phyloP scores from a whole-genome alignment of 768 basidiomycete genomes.

The Lactarius sanguifluus region DNA sequence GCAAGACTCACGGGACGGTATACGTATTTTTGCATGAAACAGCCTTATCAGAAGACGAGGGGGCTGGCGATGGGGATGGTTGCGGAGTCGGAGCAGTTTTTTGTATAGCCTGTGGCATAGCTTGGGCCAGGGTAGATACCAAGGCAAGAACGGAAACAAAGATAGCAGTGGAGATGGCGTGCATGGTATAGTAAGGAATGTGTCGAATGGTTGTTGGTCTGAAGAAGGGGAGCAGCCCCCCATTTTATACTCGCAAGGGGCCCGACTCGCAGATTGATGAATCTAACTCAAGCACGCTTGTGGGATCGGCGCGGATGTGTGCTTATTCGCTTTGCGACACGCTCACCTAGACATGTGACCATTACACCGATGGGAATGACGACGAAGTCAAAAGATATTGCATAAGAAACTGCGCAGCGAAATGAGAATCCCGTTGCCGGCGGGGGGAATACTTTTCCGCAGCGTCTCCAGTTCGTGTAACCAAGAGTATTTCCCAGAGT shows the following conservation, averaged over 20 bases:
- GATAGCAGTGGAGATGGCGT: not conserved
- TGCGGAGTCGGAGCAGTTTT: too few species aligned
- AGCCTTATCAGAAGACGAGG: not conserved
- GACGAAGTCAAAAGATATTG: not conserved
- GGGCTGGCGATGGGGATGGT: not conserved
- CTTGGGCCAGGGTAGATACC: not conserved
- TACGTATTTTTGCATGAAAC: not conserved
- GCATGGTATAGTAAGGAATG: not conserved
- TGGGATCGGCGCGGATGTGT: not conserved
- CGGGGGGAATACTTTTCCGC: not conserved
- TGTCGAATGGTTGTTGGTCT: not conserved
- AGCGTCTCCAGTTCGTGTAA: not conserved
- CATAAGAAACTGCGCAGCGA: not conserved
- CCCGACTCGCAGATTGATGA: too few species aligned
- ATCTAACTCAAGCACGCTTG: not conserved
- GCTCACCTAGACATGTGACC: not conserved
- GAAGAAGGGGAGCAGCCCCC: not conserved
- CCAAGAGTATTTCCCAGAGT: not conserved
- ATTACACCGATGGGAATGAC: not conserved
- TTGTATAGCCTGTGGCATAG: not conserved
- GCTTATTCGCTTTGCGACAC: not conserved
- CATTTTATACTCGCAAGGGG: not conserved
- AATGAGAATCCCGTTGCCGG: not conserved
- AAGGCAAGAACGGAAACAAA: conserved; percentile 12
- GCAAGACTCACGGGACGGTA: not conserved